Percentiles rank a stretch among this genome's conserved stretches.
Evolutionary conservation across 2,329 filamentous ascomycete species (phyloP).

Genomic region (Trichophyton mentagrophytes): DNA sequence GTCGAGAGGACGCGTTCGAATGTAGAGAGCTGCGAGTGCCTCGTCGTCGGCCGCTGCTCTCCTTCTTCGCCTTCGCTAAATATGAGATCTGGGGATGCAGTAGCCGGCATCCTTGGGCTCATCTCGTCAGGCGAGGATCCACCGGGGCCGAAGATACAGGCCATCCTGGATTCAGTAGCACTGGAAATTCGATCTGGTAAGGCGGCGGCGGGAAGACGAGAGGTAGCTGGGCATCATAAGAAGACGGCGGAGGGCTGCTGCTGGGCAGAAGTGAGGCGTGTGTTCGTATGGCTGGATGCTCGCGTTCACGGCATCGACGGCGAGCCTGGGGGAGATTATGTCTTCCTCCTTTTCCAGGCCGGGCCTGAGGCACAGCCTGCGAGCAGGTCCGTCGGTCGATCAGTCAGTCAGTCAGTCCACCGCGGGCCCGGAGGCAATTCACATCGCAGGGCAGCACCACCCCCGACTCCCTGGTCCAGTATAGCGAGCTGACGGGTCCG

Average conservation of each 20-base stretch:
- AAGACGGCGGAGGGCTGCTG: not conserved
- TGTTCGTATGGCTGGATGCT: not conserved
- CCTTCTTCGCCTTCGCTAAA: constrained; percentile 19
- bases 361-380: not conserved
- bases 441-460: not conserved
- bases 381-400: not conserved
- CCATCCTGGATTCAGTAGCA: not conserved
- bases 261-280: not conserved
- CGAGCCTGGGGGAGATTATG: not conserved
- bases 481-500: not conserved
- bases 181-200: not conserved
- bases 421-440: not conserved
- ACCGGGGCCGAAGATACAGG: not conserved
- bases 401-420: too few species aligned
- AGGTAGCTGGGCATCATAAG: constrained; percentile 7
- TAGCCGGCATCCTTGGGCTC: not conserved
- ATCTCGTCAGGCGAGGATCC: not conserved
- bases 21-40: constrained; percentile 26
- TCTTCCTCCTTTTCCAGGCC: not conserved
- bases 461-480: too few species aligned
- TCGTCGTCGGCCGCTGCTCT: constrained; percentile 15
- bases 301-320: not conserved
- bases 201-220: not conserved
- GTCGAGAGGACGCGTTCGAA: constrained; percentile 46
- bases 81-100: constrained; percentile 10